Evolutionary conservation across 1,139 yeast genomes (phyloP).

Genomic region (Suhomyces anneliseae): DNA sequence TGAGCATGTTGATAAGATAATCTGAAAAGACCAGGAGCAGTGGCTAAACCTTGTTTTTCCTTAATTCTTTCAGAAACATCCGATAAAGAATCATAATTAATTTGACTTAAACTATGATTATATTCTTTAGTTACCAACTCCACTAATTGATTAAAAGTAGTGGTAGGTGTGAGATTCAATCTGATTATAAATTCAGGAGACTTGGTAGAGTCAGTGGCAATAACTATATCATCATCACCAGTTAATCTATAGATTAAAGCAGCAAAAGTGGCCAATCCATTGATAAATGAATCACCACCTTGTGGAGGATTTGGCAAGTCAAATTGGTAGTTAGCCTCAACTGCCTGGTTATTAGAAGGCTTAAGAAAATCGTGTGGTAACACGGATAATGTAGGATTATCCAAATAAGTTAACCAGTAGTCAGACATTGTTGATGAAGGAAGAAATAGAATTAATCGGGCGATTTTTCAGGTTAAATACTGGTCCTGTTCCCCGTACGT

Average conservation of each 20-base stretch:
- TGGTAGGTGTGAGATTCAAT: slow-evolving; percentile 53
- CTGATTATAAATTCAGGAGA: slow-evolving; percentile 58
- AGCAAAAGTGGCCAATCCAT: slow-evolving; percentile 69
- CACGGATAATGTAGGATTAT: slow-evolving; percentile 80
- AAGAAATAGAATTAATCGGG: not conserved
- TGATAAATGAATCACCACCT: slow-evolving; percentile 35
- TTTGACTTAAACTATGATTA: slow-evolving; percentile 33
- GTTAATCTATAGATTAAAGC: slow-evolving; percentile 76
- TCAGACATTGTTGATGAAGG: slow-evolving; percentile 21
- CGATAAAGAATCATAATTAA: slow-evolving; percentile 50
- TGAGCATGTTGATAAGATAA: slow-evolving; percentile 59
- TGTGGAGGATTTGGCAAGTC: slow-evolving; percentile 22
- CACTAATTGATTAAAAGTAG: slow-evolving; percentile 55
- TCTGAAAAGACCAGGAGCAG: slow-evolving; percentile 63
- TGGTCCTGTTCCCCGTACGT: not conserved
- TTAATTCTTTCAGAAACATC: slow-evolving; percentile 57
- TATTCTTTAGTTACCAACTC: slow-evolving; percentile 46
- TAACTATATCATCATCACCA: slow-evolving; percentile 91
- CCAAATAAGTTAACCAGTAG: slow-evolving; percentile 69
- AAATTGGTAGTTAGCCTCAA: slow-evolving; percentile 57
- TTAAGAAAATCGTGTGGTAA: slow-evolving; percentile 85
- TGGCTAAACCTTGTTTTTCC: slow-evolving; percentile 48
- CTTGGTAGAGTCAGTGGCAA: slow-evolving; percentile 61
- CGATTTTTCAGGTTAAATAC: not conserved
- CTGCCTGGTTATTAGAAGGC: slow-evolving; percentile 69